Percentiles rank a stretch among this genome's conserved stretches.
Evolutionary conservation across 495 filamentous ascomycete species (phyloP).

Genomic region (Penicillium canariense): DNA sequence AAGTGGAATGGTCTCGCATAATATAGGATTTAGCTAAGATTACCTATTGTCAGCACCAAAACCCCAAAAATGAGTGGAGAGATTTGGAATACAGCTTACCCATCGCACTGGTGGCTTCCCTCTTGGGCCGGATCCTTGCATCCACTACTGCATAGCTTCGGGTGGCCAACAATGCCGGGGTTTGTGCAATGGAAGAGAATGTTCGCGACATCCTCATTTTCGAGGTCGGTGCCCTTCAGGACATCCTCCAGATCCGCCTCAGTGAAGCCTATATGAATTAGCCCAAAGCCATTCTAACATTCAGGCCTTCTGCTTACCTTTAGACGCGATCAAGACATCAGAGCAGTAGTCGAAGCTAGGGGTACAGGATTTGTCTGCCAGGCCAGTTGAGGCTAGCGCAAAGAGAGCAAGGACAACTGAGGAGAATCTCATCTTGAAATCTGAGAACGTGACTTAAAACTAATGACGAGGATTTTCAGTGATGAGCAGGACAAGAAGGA

Average conservation of each 20-base stretch:
- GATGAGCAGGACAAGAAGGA: too few species aligned
- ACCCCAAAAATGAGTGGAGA: not conserved
- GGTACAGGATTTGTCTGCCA: slow-evolving; percentile 37
- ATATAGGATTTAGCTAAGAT: not conserved
- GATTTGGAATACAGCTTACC: slow-evolving; percentile 8
- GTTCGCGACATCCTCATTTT: slow-evolving; percentile 30
- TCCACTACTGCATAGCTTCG: slow-evolving; percentile 34
- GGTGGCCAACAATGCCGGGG: slow-evolving; percentile 37
- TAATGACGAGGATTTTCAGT: not conserved
- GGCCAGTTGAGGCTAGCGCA: slow-evolving; percentile 23
- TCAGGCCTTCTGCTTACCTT: slow-evolving; percentile 24
- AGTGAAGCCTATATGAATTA: slow-evolving; percentile 30
- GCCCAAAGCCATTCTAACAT: not conserved
- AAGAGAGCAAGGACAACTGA: slow-evolving; percentile 26
- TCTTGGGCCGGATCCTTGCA: slow-evolving; percentile 32
- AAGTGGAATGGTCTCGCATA: not conserved
- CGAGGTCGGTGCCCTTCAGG: slow-evolving; percentile 32
- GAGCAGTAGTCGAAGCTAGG: slow-evolving; percentile 46
- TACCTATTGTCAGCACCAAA: not conserved
- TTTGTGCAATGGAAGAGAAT: slow-evolving; percentile 42
- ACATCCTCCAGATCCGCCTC: slow-evolving; percentile 32
- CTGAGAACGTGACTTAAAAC: not conserved
- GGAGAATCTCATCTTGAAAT: slow-evolving; percentile 28
- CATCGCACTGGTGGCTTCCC: slow-evolving; percentile 36
- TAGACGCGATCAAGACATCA: slow-evolving; percentile 29